phyloP scores from a whole-genome alignment of 139 green algal genomes.

The Nannochloris sp. region DNA sequence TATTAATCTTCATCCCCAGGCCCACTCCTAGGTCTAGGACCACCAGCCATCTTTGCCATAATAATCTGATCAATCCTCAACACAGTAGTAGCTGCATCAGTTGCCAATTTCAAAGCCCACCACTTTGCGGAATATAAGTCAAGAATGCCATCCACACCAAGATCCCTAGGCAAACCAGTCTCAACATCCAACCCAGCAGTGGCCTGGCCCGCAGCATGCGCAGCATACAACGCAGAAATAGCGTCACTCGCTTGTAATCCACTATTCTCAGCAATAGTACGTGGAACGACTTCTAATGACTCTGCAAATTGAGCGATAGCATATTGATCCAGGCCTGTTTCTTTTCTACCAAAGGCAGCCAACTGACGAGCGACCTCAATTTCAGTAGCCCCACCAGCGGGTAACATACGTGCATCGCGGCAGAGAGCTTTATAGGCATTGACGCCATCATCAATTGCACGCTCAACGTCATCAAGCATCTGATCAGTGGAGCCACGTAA shows the following conservation, averaged over 20 bases:
- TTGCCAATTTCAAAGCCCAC: constrained; percentile 90
- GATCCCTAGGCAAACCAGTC: constrained; percentile 54
- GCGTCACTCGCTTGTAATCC: constrained; percentile 67
- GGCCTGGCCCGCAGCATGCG: constrained; percentile 67
- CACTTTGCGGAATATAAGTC: constrained; percentile 85
- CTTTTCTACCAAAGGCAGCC: constrained; percentile 19
- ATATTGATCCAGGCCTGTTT: constrained; percentile 95
- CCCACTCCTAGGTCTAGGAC: constrained; percentile 55
- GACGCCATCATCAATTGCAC: constrained; percentile 92
- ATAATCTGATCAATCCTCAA: constrained; percentile 98
- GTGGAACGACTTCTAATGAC: constrained; percentile 80
- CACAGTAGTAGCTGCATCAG: constrained; percentile 89
- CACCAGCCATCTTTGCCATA: constrained; percentile 88
- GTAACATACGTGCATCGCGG: constrained; percentile 65
- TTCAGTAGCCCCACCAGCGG: constrained; percentile 82
- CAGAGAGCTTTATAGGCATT: constrained; percentile 93
- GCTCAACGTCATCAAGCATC: constrained; percentile 91
- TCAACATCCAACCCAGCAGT: constrained; percentile 83
- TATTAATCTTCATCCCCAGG: constrained; percentile 34
- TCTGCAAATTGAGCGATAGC: constrained; percentile 89
- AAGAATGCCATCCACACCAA: constrained; percentile 48
- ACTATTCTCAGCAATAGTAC: constrained; percentile 89
- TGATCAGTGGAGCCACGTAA: constrained; percentile 86
- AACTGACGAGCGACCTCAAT: constrained; percentile 77
- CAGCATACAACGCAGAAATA: constrained; percentile 72